Evolutionary conservation across 2,329 filamentous ascomycete genomes (phyloP), one percentile per base, ranked within the genome.

Genomic region (Paraphaeosphaeria minitans): DNA sequence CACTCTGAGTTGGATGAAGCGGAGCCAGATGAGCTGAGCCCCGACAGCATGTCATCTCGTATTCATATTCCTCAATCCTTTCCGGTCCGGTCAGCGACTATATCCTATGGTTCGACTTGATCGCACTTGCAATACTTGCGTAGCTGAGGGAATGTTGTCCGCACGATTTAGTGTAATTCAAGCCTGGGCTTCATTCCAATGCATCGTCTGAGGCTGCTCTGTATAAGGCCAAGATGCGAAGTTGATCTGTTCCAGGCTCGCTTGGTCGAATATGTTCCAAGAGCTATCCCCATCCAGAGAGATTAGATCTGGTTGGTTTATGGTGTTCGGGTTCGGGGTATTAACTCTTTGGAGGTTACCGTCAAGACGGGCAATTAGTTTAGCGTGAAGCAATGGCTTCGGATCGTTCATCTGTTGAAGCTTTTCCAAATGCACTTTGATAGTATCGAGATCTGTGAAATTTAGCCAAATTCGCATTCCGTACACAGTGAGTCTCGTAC

Each of bases 41-140:
- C 50, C 10, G 50, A 53, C 27, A 53, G 50, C 50, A 53, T 53
- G 50, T 53, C 50, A 27, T 53, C 50, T 9, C 50, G 50, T n/a
- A 53, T 53, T 29, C 50, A 41, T 7, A 16, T 8, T 9, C 19
- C 37, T 13, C 42, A 53, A 29, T n/a, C 50, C 10, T 53, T 53
- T 43, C 50, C 50, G 1, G 42, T 47, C 29, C 46, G 39, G 31
- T 47, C 52, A 2, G 42, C 42, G n/a, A 55, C 52, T 22, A 45
- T 45, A 35, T 55, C 52, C 12, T 55, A 31, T 45, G 52, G 19
- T 21, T 46, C 16, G 21, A 27, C 29, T 42, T 24, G 21, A 24
- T 10, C 12, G 22, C 13, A n/a, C n/a, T 46, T 33, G 21, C 37
- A 16, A 37, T 22, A 1, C 0, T 27, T 46, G 22, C 13, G 21